phyloP scores from a whole-genome alignment of 2,329 filamentous ascomycete genomes.

The Ophiocordyceps camponoti-rufipedis region DNA sequence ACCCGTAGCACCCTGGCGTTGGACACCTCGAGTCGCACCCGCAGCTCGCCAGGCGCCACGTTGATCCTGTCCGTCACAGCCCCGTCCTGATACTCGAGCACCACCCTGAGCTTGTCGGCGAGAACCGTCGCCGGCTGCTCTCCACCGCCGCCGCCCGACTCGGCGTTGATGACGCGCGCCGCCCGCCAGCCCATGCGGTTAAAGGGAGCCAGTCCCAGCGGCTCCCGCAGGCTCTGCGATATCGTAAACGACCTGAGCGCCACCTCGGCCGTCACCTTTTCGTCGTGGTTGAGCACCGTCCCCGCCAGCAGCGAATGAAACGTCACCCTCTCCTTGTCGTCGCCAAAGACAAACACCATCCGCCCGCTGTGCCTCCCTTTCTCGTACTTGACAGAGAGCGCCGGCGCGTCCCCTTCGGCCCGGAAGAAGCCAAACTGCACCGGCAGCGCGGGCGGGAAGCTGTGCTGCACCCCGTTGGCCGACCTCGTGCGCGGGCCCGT shows the following conservation, averaged over 20 bases:
- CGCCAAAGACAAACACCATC: conserved; percentile 61
- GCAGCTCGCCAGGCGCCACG: conserved; percentile 55
- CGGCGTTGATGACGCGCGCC: conserved; percentile 54
- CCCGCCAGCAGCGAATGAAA: conserved; percentile 61
- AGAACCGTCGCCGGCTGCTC: conserved; percentile 50
- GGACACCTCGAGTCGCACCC: conserved; percentile 44
- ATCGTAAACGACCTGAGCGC: conserved; percentile 48
- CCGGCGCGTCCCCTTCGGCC: conserved; percentile 50
- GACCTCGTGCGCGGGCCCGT: conserved; percentile 64
- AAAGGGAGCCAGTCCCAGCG: conserved; percentile 29
- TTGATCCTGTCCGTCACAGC: conserved; percentile 74
- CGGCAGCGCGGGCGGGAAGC: conserved; percentile 44
- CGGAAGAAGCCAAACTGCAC: conserved; percentile 64
- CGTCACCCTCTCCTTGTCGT: conserved; percentile 49
- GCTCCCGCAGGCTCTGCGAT: conserved; percentile 30
- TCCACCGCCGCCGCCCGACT: conserved; percentile 35
- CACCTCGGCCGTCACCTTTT: conserved; percentile 54
- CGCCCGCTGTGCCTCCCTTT: conserved; percentile 47
- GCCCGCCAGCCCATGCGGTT: conserved; percentile 44
- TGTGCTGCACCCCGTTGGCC: conserved; percentile 57
- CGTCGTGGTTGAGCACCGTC: conserved; percentile 46
- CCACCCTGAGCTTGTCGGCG: conserved; percentile 56
- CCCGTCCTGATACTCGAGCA: conserved; percentile 58
- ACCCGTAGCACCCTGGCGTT: conserved; percentile 45
- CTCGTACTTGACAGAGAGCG: conserved; percentile 52